A percentile compares a stretch with the other conserved stretches of the same genome.
phyloP scores from a whole-genome alignment of 164 flowering plant genomes.

The Magnolia officinalis region DNA sequence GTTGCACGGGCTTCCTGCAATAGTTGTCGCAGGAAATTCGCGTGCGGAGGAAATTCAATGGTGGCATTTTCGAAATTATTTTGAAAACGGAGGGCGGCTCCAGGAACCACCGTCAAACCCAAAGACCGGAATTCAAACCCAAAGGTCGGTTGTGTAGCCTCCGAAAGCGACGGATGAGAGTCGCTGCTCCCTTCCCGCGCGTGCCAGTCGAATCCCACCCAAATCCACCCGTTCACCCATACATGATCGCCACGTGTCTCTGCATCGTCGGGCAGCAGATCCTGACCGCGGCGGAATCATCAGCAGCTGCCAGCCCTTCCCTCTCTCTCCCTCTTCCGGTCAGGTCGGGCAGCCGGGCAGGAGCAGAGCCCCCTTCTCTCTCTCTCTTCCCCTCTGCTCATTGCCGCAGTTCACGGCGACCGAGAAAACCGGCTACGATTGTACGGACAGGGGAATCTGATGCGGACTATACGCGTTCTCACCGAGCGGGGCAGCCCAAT shows the following conservation, averaged over 20 bases:
- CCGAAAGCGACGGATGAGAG: slow-evolving; percentile 5
- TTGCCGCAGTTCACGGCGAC: not conserved
- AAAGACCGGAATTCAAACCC: not conserved
- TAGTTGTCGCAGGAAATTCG: too few relatives aligned
- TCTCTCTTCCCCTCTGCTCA: not conserved
- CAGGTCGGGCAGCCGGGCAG: slow-evolving; percentile 8
- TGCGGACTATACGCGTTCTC: slow-evolving; percentile 7
- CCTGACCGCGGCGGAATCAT: not conserved
- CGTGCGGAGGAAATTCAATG: too few relatives aligned
- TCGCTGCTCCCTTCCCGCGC: not conserved
- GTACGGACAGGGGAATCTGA: slow-evolving; percentile 24
- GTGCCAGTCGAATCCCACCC: slow-evolving; percentile 8
- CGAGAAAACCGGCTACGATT: slow-evolving; percentile 6
- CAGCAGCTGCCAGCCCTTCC: not conserved
- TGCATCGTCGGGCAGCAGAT: not conserved
- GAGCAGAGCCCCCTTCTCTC: not conserved
- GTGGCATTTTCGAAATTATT: too few relatives aligned
- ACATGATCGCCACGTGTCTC: not conserved
- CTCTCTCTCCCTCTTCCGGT: not conserved
- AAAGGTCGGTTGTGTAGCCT: not conserved
- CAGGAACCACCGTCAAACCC: not conserved
- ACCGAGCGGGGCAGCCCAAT: slow-evolving; percentile 19
- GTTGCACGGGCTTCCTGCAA: too few relatives aligned
- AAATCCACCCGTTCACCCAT: not conserved
- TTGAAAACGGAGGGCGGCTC: not conserved